Base-by-base conservation (phyloP, 2,329 filamentous ascomycete species). In the Scedosporium boydii region DNA sequence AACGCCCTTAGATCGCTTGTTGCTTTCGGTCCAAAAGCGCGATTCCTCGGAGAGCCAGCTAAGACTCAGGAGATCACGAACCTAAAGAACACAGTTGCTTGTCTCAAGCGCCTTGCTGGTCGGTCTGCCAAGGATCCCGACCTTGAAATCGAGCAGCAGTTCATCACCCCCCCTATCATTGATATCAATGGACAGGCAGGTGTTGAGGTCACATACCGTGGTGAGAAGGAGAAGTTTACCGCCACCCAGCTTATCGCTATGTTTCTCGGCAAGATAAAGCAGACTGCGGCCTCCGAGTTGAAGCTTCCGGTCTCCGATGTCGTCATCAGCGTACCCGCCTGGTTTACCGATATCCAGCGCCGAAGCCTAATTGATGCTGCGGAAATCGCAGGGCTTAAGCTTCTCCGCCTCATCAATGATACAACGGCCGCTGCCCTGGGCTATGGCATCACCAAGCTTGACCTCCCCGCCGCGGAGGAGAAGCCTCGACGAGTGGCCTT, bases 51-150 rank as follows among this genome's bases (percentile, higher is more conserved):
- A 68, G 95, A 99, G 81, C 78, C 90, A 63, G 95, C 95, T 69
- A 98, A 98, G 86, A 98, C 93, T 69, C 93, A 97, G 80, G 95
- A 99, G 80, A 96, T 96, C 75, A 96, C 93, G 73, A 99, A 99
- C 83, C 87, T 98, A 73, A 99, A 98, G 83, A 99, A 99, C 85
- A 99, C 95, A 69, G 90, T 99, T 79, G 83, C 86, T 76, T 93
- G 87, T 68, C 85, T 99, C 71, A 96, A 96, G 82, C 91, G 95
- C 72, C 87, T 99, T 70, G 89, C 89, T 72, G 95, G 95, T 73
- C 91, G 95, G 74, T 82, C 84, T 66, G 84, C 93, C 78, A 88
- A 83, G 75, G 95, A 99, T 74, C 92, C 95, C 73, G 95, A 99
- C 83, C 83, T 96, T 66, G 85, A 92, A 78, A 84, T 95, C 73